phyloP scores from a whole-genome alignment of 1,139 yeast genomes.

The Pichia terricola region DNA sequence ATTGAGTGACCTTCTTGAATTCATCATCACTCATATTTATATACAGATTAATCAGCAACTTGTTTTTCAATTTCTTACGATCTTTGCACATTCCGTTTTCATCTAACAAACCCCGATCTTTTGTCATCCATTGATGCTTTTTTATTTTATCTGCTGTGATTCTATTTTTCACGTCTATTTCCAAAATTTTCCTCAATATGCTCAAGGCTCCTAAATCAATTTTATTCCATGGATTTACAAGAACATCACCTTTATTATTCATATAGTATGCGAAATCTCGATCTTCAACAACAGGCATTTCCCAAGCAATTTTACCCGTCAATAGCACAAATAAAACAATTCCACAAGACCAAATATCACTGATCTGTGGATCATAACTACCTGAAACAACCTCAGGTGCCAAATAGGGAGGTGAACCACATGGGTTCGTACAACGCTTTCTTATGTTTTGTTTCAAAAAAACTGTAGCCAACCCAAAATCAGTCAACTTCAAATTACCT shows the following conservation, averaged over 20 bases:
- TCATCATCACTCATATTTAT: slow-evolving; percentile 39
- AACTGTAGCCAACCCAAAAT: slow-evolving; percentile 58
- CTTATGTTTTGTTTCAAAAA: slow-evolving; percentile 43
- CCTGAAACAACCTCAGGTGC: slow-evolving; percentile 55
- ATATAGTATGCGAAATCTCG: slow-evolving; percentile 35
- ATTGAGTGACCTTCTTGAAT: slow-evolving; percentile 23
- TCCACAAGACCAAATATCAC: slow-evolving; percentile 62
- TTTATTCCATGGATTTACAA: slow-evolving; percentile 40
- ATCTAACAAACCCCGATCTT: slow-evolving; percentile 32
- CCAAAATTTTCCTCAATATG: slow-evolving; percentile 40
- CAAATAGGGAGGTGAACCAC: slow-evolving; percentile 65
- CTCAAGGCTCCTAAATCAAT: slow-evolving; percentile 39
- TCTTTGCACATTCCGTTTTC: slow-evolving; percentile 39
- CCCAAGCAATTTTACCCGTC: slow-evolving; percentile 62
- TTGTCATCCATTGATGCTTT: slow-evolving; percentile 44
- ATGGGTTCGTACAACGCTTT: slow-evolving; percentile 45
- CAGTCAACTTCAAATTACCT: slow-evolving; percentile 57
- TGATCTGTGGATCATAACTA: slow-evolving; percentile 40
- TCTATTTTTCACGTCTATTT: slow-evolving; percentile 36
- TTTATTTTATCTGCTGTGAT: slow-evolving; percentile 31
- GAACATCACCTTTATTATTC: slow-evolving; percentile 34
- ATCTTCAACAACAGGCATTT: slow-evolving; percentile 41
- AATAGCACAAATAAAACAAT: slow-evolving; percentile 48
- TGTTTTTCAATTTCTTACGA: slow-evolving; percentile 35
- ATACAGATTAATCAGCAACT: slow-evolving; percentile 35